Evolutionary conservation across 2,329 filamentous ascomycete genomes (phyloP), one percentile per base, ranked within the genome.

Genomic region (Aspergillus sojae): DNA sequence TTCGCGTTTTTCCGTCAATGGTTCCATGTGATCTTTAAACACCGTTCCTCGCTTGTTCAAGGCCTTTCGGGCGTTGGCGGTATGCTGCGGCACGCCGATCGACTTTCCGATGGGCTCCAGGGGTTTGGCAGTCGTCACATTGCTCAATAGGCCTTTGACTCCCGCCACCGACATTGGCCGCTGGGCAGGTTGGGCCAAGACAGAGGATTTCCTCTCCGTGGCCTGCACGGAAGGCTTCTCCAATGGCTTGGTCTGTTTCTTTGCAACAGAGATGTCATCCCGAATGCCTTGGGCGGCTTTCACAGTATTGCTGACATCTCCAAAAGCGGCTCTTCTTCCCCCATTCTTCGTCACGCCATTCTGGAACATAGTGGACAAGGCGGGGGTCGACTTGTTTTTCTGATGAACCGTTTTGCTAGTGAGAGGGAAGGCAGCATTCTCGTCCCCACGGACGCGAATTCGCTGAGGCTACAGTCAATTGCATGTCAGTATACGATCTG

Each of bases 321-420:
- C 91, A 78, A 96, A 93, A 14, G 88, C 92, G 66, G 89, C 88
- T 69, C 93, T 89, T 81, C 94, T 95, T 61, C 89, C 83, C 62
- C 86, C 84, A 60, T 84, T 84, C 77, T 89, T 92, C 67, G 89
- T 78, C 45, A 82, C 84, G 62, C 81, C 84, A 57, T 82, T 84
- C 65, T 84, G 81, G 65, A 84, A 75, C 64, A 86, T 72, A 69
- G 74, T 82, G 71, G 80, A 91, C 69, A 84, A 85, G 79, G 79
- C 90, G 78, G 77, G 88, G 39, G 85, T 89, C 10, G 93, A 96
- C 79, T 96, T 96, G 80, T 93, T 90, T 67, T 91, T 90, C 71
- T 93, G 89, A 71, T 96, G 92, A 65, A 93, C 81, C 59, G 85
- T 81, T 75, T 88, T 88, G 69, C 86, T 85, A 59, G 75, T 74